These are phyloP conservation scores for Emericellopsis terricola DNA, from an alignment of 495 filamentous ascomycete species.

Conservation along the genomic window DNA sequence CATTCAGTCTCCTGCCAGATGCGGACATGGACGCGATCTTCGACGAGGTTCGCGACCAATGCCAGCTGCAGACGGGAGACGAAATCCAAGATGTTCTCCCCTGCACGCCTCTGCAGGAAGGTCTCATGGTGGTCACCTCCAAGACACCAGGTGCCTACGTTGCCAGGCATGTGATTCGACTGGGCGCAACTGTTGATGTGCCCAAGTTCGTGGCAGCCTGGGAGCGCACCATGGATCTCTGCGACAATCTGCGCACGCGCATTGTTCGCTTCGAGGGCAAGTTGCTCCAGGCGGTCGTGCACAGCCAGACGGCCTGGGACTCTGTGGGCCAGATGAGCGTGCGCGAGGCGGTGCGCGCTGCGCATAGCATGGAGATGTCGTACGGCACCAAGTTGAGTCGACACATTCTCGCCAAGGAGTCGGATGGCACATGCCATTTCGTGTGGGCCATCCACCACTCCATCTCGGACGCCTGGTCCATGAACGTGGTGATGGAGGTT, in stretches of 20 bases:
- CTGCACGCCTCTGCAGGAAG: constrained; percentile 37
- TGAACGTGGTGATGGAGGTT: constrained; percentile 1
- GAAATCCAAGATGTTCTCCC: constrained; percentile 14
- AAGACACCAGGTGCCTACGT: constrained; percentile 23
- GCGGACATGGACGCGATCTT: too few species aligned
- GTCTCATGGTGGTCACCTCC: constrained; percentile 24
- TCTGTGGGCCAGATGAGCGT: background rate
- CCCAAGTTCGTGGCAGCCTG: constrained; percentile 27
- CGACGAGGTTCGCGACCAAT: too few species aligned
- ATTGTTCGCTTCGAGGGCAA: background rate
- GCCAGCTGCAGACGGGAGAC: too few species aligned
- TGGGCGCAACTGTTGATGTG: constrained; percentile 21
- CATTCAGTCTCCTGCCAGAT: constrained; percentile 1
- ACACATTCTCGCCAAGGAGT: constrained; percentile 8
- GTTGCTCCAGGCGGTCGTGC: background rate
- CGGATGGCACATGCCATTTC: constrained; percentile 13
- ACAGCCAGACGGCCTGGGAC: background rate
- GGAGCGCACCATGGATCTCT: constrained; percentile 28
- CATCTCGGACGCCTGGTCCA: background rate
- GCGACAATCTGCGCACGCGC: constrained; percentile 48
- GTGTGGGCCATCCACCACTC: constrained; percentile 24
- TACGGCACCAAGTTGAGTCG: constrained; percentile 7
- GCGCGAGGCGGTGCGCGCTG: background rate
- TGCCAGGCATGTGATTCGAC: constrained; percentile 19
- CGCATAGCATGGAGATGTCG: background rate